These are phyloP conservation scores for Penicillium sp. DNA, from an alignment of 2,329 filamentous ascomycete species.

Conservation along the genomic window DNA sequence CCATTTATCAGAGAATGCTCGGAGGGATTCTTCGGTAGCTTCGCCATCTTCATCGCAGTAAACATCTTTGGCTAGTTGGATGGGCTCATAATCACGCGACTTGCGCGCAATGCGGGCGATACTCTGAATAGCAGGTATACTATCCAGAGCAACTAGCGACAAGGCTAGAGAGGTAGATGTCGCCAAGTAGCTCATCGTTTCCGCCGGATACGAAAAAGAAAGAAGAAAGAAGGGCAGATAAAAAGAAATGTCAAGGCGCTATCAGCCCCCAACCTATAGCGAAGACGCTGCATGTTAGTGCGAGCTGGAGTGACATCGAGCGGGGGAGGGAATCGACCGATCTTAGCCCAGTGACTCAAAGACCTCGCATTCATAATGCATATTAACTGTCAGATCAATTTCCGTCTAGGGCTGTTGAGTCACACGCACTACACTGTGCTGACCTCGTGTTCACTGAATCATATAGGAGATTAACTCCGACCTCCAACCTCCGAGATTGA, in stretches of 20 bases:
- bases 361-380: neutral
- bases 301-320: neutral
- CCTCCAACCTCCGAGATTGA: neutral
- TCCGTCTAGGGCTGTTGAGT: neutral
- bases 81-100: slow-evolving; percentile 19
- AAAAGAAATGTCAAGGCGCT: neutral
- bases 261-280: neutral
- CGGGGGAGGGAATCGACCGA: neutral
- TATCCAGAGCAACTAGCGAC: slow-evolving; percentile 22
- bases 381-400: neutral
- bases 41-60: slow-evolving; percentile 70
- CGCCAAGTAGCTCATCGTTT: slow-evolving; percentile 23
- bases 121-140: slow-evolving; percentile 26
- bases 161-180: slow-evolving; percentile 26
- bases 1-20: slow-evolving; percentile 59
- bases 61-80: slow-evolving; percentile 33
- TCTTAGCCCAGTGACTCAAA: slow-evolving; percentile 7
- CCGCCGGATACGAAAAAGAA: neutral
- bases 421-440: neutral
- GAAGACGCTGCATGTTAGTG: neutral
- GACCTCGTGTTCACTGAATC: neutral
- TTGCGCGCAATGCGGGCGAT: slow-evolving; percentile 19
- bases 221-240: neutral
- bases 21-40: slow-evolving; percentile 62
- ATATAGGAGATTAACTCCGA: neutral